Evolutionary conservation across 2,329 filamentous ascomycete species (phyloP).

Genomic region (Ceratocystiopsis minuta): DNA sequence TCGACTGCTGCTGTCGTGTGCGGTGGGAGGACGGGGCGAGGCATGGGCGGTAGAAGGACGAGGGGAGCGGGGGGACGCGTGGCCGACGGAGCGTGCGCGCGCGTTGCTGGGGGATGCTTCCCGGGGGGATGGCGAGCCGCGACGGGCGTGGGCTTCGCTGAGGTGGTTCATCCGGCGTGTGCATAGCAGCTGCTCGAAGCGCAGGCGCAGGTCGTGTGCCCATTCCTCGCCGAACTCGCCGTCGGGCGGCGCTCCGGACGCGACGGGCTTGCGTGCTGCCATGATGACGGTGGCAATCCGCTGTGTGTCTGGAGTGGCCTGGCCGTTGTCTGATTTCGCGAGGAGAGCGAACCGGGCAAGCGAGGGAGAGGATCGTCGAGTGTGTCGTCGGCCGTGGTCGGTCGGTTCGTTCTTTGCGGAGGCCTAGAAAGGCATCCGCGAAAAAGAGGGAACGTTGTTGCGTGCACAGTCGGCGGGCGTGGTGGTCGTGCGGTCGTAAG

Average conservation of each 20-base stretch:
- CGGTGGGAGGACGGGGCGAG: no score
- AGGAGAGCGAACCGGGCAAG: no score
- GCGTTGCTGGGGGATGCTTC: conserved; percentile 34
- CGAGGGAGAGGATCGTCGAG: neutral
- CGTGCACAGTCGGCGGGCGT: neutral
- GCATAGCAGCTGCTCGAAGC: conserved; percentile 75
- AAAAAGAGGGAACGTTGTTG: no score
- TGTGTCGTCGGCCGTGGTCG: neutral
- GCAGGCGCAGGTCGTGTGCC: conserved; percentile 61
- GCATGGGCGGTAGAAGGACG: conserved; percentile 24
- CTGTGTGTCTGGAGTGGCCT: neutral
- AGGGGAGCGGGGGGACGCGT: conserved; percentile 17
- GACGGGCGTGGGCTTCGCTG: conserved; percentile 43
- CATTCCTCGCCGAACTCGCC: conserved; percentile 48
- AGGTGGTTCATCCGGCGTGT: conserved; percentile 77
- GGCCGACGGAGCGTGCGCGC: conserved; percentile 21
- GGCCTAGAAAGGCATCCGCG: neutral
- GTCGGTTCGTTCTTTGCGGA: neutral
- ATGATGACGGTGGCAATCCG: conserved; percentile 11
- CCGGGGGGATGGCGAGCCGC: conserved; percentile 37
- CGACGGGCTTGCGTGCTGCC: conserved; percentile 11
- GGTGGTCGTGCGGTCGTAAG: neutral
- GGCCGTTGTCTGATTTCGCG: neutral
- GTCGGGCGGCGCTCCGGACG: conserved; percentile 8
- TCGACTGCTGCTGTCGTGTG: no score